Evolutionary conservation across 176 grass and related monocot genomes (phyloP), one percentile per base, ranked within the genome.

Genomic region (Oryza meridionalis): DNA sequence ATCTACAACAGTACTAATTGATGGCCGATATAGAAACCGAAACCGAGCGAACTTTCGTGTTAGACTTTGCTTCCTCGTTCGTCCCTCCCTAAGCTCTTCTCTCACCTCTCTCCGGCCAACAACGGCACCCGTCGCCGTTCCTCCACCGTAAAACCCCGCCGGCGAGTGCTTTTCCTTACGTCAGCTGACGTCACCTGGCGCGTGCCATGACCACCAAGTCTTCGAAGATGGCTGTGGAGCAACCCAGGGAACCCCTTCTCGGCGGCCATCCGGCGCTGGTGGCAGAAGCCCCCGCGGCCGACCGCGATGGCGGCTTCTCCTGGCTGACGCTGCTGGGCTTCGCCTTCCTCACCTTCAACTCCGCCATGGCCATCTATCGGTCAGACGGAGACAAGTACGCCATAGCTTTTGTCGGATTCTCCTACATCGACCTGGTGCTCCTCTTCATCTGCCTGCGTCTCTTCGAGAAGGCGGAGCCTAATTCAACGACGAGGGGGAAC

Each of bases 321-420:
- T 88, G 76, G 87, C 42, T 75, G 6, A 67, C 87, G 59, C 7
- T 19, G 32, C 40, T 84, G 0, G 87, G 69, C 0, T 80, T 88
- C 59, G 22, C 0, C 46, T 88, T 88, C 59, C 81, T 88, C 13
- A 88, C 69, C 19, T 22, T 84, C 31, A 88, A 78, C 61, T 84
- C 75, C 5, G 81, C 4, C 76, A 73, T 67, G 73, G 87, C 81
- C 2, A 13, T 84, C 11, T 84, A 88, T 24, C 53, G 80, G 7
- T 83, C 80, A 4, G 8, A 32, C 2, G 67, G 81, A 51, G 67
- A 88, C 27, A 0, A 13, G 2, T 26, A 35, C 0, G 42, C 86
- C 25, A 21, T 88, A 11, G 3, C 45, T 27, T 88, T 88, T 73
- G 80, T 88, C 2, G 25, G 14, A 2, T 24, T 68, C 5, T 77